These are phyloP conservation scores for Puccinia hordei DNA, from an alignment of 1,284 basidiomycete species.

Conservation along the genomic window DNA sequence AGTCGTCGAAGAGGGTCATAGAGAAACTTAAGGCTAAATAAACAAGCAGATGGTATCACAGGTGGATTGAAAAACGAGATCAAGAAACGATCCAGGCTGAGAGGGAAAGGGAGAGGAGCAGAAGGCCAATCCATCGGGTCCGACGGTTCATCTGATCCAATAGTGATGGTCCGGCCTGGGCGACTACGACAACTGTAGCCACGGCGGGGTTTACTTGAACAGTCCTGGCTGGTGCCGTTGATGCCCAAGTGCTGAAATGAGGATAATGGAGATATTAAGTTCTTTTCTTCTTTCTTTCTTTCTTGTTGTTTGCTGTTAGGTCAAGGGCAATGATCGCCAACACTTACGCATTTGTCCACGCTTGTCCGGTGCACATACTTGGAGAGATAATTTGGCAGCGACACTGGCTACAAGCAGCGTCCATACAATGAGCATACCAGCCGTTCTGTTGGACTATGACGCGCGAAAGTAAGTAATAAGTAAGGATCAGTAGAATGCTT, in stretches of 20 bases:
- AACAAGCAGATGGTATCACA: too few species aligned
- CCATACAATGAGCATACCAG: constrained; percentile 50
- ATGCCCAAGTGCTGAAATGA: constrained; percentile 4
- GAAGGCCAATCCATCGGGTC: constrained; percentile 6
- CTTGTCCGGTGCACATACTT: constrained; percentile 28
- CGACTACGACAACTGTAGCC: constrained; percentile 29
- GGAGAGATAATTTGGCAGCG: constrained; percentile 46
- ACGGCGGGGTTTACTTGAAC: constrained; percentile 38
- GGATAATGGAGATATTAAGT: not conserved
- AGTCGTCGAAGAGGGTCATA: not conserved
- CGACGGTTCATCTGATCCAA: constrained; percentile 11
- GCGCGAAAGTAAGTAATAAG: not conserved
- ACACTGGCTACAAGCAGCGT: constrained; percentile 37
- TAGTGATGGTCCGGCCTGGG: constrained; percentile 27
- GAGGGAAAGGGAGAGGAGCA: not conserved
- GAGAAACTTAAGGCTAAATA: not conserved
- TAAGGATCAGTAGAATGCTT: not conserved
- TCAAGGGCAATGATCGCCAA: too few species aligned
- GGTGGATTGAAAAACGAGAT: not conserved
- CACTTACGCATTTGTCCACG: constrained; percentile 45
- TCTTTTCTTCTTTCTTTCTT: too few species aligned
- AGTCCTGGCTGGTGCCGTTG: constrained; percentile 30
- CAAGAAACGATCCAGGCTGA: constrained; percentile 15
- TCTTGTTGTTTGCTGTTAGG: not conserved
- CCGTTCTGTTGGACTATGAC: constrained; percentile 45